phyloP scores from a whole-genome alignment of 2,329 filamentous ascomycete species.

The Colletotrichum camelliae region DNA sequence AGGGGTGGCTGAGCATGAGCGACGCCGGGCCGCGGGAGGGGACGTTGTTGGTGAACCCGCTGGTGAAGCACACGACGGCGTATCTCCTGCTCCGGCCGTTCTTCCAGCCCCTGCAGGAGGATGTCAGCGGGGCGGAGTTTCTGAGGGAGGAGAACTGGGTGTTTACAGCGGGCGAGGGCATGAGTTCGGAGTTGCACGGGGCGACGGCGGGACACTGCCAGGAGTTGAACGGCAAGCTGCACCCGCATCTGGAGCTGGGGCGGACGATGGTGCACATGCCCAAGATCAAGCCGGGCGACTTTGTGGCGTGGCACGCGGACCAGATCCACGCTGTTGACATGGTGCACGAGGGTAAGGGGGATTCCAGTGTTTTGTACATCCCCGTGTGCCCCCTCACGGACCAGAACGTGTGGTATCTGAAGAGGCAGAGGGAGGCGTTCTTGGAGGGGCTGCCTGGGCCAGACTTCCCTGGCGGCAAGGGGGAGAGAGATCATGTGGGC shows the following conservation, averaged over 20 bases:
- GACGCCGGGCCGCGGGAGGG: constrained; percentile 76
- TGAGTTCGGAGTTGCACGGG: constrained; percentile 70
- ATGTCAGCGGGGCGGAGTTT: constrained; percentile 33
- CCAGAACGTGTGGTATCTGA: constrained; percentile 74
- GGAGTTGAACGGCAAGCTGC: constrained; percentile 67
- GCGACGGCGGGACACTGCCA: constrained; percentile 72
- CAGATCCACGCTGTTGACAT: constrained; percentile 84
- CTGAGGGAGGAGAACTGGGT: constrained; percentile 65
- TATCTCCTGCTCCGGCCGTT: constrained; percentile 87
- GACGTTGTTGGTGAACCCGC: constrained; percentile 81
- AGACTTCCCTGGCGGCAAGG: constrained; percentile 75
- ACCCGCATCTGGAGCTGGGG: constrained; percentile 73
- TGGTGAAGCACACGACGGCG: constrained; percentile 75
- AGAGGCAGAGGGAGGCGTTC: constrained; percentile 74
- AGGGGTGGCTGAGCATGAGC: constrained; percentile 88
- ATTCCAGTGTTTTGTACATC: constrained; percentile 89
- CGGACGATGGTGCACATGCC: constrained; percentile 77
- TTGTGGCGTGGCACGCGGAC: constrained; percentile 86
- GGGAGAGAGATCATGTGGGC: constrained; percentile 62
- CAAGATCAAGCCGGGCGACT: constrained; percentile 73
- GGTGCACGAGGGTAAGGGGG: constrained; percentile 70
- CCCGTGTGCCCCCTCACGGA: constrained; percentile 83
- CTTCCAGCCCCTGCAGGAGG: constrained; percentile 58
- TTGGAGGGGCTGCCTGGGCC: constrained; percentile 69
- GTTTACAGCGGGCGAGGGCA: constrained; percentile 49